A percentile compares a stretch with the other conserved stretches of the same genome.
Evolutionary conservation across 257 asterid species (phyloP).

Genomic region (Solanum sparsipilum): DNA sequence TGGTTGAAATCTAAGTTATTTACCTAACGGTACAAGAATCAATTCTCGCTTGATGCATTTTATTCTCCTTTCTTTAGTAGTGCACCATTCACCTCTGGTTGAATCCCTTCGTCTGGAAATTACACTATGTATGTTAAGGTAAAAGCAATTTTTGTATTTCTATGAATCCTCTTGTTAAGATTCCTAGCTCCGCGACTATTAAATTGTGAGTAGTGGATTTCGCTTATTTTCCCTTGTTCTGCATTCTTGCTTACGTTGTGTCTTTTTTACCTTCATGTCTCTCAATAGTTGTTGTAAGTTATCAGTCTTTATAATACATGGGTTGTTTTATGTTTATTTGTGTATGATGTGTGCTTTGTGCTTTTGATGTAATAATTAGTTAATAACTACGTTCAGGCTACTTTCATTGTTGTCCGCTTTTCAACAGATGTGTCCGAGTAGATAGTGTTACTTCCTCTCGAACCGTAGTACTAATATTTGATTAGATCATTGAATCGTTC

Average conservation of each 20-base stretch:
- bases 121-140: not conserved
- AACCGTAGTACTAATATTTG: not conserved
- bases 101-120: not conserved
- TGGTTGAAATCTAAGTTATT: not conserved
- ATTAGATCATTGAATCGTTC: not conserved
- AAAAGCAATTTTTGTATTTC: not conserved
- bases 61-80: not conserved
- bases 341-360: not conserved
- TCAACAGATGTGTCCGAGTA: not conserved
- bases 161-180: not conserved
- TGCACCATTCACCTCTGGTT: not conserved
- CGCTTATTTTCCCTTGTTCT: slow-evolving; percentile 13
- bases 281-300: not conserved
- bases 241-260: not conserved
- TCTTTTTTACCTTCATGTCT: not conserved
- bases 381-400: not conserved
- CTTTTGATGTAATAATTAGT: not conserved
- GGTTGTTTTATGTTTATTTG: not conserved
- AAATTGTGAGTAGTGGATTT: slow-evolving; percentile 3
- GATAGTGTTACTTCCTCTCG: not conserved
- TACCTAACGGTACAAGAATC: not conserved
- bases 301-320: not conserved
- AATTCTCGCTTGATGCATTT: not conserved
- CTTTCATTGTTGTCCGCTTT: not conserved
- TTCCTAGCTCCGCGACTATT: not conserved